A percentile compares a stretch with the other conserved stretches of the same genome.
phyloP scores from a whole-genome alignment of 2,329 filamentous ascomycete species.

The Aspergillus unguis region DNA sequence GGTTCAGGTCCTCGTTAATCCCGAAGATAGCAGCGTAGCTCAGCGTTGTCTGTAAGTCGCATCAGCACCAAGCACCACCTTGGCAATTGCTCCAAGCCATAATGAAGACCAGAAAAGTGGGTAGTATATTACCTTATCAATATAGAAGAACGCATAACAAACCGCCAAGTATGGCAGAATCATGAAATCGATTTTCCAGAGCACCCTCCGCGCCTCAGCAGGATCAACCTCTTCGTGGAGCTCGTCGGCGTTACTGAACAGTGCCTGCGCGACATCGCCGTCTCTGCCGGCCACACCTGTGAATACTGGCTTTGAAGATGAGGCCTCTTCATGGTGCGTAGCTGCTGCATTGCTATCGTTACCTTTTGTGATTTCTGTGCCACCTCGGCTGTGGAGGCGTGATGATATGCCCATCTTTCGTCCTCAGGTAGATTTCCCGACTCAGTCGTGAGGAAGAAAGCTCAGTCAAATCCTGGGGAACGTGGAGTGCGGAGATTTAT shows the following conservation, averaged over 20 bases:
- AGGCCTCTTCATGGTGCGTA: constrained; percentile 28
- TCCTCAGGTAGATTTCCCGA: not conserved
- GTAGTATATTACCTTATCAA: constrained; percentile 36
- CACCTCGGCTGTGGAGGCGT: constrained; percentile 2
- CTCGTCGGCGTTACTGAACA: constrained; percentile 50
- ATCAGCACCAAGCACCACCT: constrained; percentile 22
- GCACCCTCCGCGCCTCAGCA: constrained; percentile 46
- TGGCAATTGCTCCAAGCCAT: constrained; percentile 33
- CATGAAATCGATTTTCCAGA: constrained; percentile 58
- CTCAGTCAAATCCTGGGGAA: not conserved
- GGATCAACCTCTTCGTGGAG: constrained; percentile 47
- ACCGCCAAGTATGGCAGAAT: constrained; percentile 57
- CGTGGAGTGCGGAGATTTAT: not conserved
- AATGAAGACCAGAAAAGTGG: not conserved
- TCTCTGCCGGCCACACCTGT: constrained; percentile 20
- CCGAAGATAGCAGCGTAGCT: constrained; percentile 65
- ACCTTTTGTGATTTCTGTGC: constrained; percentile 18
- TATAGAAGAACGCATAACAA: constrained; percentile 55
- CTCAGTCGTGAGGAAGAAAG: not conserved
- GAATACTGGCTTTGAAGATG: constrained; percentile 20
- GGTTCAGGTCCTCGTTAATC: constrained; percentile 56
- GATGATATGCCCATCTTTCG: constrained; percentile 6
- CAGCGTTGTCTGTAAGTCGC: constrained; percentile 48
- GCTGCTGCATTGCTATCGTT: constrained; percentile 23
- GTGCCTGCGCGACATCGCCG: constrained; percentile 50